These are phyloP conservation scores for Davidsoniella virescens DNA, from an alignment of 2,329 filamentous ascomycete genomes.

Conservation along the genomic window DNA sequence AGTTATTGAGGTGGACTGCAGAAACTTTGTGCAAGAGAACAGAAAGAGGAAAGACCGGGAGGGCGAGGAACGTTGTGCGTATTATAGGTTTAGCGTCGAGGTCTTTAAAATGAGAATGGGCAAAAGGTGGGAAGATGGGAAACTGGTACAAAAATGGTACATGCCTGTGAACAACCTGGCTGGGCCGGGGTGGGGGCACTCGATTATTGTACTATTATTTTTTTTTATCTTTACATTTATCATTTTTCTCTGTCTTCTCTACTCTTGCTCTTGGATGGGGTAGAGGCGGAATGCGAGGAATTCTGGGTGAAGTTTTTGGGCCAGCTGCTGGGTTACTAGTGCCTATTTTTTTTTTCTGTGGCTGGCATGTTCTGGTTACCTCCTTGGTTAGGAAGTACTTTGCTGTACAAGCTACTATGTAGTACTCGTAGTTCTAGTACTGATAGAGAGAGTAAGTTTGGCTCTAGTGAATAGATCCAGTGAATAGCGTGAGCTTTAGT, in stretches of 20 bases:
- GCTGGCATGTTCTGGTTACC: not conserved
- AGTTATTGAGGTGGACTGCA: not conserved
- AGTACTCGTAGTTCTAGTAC: not conserved
- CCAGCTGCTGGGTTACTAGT: constrained; percentile 6
- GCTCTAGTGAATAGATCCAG: not conserved
- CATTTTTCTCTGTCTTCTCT: too few relatives aligned
- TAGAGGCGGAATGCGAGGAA: constrained; percentile 2
- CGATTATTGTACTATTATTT: not conserved
- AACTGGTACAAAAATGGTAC: too few relatives aligned
- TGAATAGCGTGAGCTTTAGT: not conserved
- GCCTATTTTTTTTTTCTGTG: not conserved
- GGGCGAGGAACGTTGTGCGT: constrained; percentile 8
- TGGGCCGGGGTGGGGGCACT: not conserved
- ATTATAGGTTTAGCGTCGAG: constrained; percentile 6
- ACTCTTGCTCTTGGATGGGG: not conserved
- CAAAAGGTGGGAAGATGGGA: too few relatives aligned
- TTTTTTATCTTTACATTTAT: too few relatives aligned
- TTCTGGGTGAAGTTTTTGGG: constrained; percentile 1
- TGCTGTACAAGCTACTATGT: not conserved
- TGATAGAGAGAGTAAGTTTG: too few relatives aligned
- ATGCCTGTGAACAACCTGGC: not conserved
- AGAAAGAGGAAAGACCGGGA: constrained; percentile 12
- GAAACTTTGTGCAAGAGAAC: constrained; percentile 2
- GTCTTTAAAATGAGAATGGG: too few relatives aligned
- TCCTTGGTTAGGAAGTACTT: not conserved